Conservation (phyloP, 257 asterid genomes). For the Salvia splendens region DNA sequence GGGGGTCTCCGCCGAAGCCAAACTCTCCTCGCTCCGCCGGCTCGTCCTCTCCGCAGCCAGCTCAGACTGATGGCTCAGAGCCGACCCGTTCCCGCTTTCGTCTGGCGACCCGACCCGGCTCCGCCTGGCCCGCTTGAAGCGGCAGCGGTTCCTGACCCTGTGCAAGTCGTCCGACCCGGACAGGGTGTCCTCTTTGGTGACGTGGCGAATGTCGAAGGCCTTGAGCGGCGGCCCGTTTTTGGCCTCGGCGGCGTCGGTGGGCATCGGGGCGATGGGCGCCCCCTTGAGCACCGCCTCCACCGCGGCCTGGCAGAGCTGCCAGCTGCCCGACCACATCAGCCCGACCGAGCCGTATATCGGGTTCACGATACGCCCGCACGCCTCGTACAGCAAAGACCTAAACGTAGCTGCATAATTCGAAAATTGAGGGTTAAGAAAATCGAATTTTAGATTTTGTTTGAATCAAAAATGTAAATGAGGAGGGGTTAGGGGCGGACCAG, state of each 20-base stretch:
- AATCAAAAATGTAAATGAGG: not conserved
- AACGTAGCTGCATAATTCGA: slow-evolving; percentile 58
- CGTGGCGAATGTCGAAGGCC: slow-evolving; percentile 64
- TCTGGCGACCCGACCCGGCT: slow-evolving; percentile 30
- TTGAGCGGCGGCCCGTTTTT: slow-evolving; percentile 69
- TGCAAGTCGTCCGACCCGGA: slow-evolving; percentile 48
- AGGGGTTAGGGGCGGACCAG: slow-evolving; percentile 46
- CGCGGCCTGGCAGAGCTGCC: slow-evolving; percentile 86
- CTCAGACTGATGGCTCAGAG: slow-evolving; percentile 63
- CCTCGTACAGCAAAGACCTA: slow-evolving; percentile 74
- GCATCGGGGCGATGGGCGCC: slow-evolving; percentile 56
- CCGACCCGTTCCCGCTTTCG: slow-evolving; percentile 38
- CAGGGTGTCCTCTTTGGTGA: slow-evolving; percentile 44
- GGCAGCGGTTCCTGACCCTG: slow-evolving; percentile 59
- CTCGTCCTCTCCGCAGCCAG: slow-evolving; percentile 36
- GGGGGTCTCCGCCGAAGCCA: slow-evolving; percentile 40
- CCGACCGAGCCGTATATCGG: slow-evolving; percentile 89
- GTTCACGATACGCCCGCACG: slow-evolving; percentile 88
- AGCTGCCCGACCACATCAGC: slow-evolving; percentile 74
- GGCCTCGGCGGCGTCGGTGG: slow-evolving; percentile 51
- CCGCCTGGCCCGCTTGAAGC: slow-evolving; percentile 57
- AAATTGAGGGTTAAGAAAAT: not conserved
- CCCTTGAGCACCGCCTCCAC: slow-evolving; percentile 82
- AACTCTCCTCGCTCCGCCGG: slow-evolving; percentile 38
- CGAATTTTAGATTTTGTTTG: slow-evolving; percentile 4